Base-by-base conservation (phyloP, 2,329 filamentous ascomycete genomes). In the Beauveria scarabaeidicola region DNA sequence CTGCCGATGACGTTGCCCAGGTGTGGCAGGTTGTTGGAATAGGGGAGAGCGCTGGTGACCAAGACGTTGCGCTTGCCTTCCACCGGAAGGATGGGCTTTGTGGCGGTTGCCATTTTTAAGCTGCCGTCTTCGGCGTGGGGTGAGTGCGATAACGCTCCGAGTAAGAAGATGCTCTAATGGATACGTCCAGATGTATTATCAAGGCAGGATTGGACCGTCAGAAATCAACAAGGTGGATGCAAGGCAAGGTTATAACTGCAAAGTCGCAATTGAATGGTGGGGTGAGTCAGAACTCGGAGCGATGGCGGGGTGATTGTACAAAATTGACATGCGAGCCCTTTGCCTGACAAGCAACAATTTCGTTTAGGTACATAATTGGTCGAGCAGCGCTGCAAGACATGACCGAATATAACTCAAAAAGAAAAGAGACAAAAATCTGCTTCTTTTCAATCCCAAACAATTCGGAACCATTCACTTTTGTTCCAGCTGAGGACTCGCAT, bases 31-130 rank as follows among this genome's bases (percentile, higher is more conserved):
- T 87, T 84, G 72, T 87, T 85, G 65, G 81, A 76, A 68, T 96
- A 96, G 46, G 91, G 91, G 52, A 97, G 75, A n/a, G 92, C 92
- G 67, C 88, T 93, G 47, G 93, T 96, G 68, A 97, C 87, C 63
- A 97, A 83, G 67, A 95, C 85, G 73, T 97, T 97, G 68, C 86
- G 83, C 80, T 96, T 87, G 66, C 88, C 89, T 70, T 84, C 77
- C 68, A 84, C 74, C 64, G 88, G 88, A 64, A 90, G 73, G 63
- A 88, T 83, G 63, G 76, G 76, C 61, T 63, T 58, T 44, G 51
- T 46, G 60, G 48, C 44, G 54, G 32, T 58, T 52, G 46, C 50
- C 59, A 61, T 61, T 32, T 57, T 58, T 17, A 41, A 46, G 38
- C 27, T 46, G 53, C 50, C 54, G 48, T 52, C 8, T 48, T 53